Percentiles rank a stretch among this genome's conserved stretches.
Conservation (phyloP, 1,284 basidiomycete species). For the Lentinula novae-zelandiae region DNA sequence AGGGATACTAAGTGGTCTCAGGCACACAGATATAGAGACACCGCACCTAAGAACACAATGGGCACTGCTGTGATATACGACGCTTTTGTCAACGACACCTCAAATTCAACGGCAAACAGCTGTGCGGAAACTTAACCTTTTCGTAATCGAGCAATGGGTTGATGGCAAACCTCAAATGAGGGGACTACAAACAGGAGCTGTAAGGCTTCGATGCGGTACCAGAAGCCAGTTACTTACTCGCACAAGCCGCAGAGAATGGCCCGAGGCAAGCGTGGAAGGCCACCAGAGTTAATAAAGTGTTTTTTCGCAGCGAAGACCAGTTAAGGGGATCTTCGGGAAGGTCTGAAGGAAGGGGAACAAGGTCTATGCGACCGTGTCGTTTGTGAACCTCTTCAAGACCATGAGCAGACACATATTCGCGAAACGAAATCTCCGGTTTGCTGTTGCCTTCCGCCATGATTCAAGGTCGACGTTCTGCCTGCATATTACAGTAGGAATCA, state of each 20-base stretch:
- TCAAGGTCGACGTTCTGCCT: neutral
- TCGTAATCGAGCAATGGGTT: neutral
- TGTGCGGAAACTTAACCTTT: neutral
- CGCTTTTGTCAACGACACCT: neutral
- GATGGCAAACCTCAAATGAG: neutral
- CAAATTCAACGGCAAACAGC: neutral
- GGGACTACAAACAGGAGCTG: neutral
- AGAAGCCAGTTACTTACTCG: neutral
- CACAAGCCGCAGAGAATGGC: neutral
- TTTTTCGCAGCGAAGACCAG: neutral
- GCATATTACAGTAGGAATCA: neutral
- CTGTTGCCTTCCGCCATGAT: neutral
- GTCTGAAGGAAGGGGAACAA: constrained; percentile 1
- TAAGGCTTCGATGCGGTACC: neutral
- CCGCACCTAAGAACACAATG: neutral
- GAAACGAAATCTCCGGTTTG: neutral
- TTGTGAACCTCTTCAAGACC: neutral
- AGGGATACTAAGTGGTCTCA: neutral
- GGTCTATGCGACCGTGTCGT: constrained; percentile 1
- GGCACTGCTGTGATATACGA: neutral
- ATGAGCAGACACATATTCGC: neutral
- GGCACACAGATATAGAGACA: neutral
- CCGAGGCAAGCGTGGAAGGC: constrained; percentile 1
- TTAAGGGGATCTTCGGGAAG: constrained; percentile 3
- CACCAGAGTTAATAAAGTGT: neutral